Base-by-base conservation (phyloP, 805 yeast genomes). In the Saccharomyces eubayanus region DNA sequence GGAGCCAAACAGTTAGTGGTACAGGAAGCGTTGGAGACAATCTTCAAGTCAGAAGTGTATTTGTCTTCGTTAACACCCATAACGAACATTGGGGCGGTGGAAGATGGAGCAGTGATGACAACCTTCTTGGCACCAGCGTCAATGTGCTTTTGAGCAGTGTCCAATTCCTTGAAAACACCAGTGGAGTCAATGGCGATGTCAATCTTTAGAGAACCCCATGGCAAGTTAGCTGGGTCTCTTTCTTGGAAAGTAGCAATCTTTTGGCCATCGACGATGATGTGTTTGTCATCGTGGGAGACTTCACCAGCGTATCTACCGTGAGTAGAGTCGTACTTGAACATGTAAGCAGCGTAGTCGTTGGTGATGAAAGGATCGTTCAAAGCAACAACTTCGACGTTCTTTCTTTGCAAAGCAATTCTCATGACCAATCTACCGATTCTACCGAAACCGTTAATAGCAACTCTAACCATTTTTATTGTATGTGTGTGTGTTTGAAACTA, bases 1-100 rank as follows among this genome's bases (percentile, higher is more conserved):
- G 87, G 87, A 63, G 87, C 87, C 68, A 82, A 77, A 79, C 87
- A 82, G 78, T 83, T 83, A 61, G 87, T 82, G 73, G 87, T 83
- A 76, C 87, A 83, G 50, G 87, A 82, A 66, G 87, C 87, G 73
- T 82, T 82, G 65, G 87, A 82, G 55, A 82, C 79, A 62, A 82
- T 81, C 69, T 72, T 77, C 68, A 77, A 70, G 72, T 81, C 83
- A 53, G 77, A 67, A 55, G 78, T 74, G 76, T 82, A 82, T 65
- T 78, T 74, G 62, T 78, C 78, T 63, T 77, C 81, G 74, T 83
- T 83, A 63, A 82, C 87, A 79, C 87, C 87, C 62, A 81, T 76
- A 62, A 83, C 87, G 72, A 80, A 83, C 85, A 83, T 81, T 73
- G 87, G 87, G 60, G 86, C 86, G 69, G 82, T 83, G 63, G 78